These are phyloP conservation scores for Trichosporon asahii DNA, from an alignment of 1,284 basidiomycete genomes.

Conservation along the genomic window DNA sequence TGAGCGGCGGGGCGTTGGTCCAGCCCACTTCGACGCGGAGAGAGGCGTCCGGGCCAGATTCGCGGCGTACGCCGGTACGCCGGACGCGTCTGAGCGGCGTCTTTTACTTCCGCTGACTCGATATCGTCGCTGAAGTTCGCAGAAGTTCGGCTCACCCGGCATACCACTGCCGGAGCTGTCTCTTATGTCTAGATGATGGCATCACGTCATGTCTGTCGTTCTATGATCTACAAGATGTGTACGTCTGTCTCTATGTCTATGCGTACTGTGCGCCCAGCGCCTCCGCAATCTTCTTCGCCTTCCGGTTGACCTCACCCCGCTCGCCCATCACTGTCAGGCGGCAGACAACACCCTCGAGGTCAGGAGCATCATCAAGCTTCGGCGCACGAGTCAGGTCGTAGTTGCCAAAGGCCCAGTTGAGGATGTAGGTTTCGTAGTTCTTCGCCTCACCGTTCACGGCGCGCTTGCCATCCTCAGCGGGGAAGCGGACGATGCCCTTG, in stretches of 20 bases:
- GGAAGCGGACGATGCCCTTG: conserved; percentile 73
- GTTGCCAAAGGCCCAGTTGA: conserved; percentile 89
- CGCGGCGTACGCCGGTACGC: neutral
- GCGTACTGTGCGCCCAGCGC: conserved; percentile 53
- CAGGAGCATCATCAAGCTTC: conserved; percentile 45
- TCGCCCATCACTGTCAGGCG: conserved; percentile 82
- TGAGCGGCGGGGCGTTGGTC: too few relatives aligned
- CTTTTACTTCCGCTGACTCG: neutral
- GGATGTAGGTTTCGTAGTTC: conserved; percentile 57
- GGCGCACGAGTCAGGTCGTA: conserved; percentile 62
- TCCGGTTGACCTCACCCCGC: conserved; percentile 67
- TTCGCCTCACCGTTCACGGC: neutral
- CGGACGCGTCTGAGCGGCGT: too few relatives aligned
- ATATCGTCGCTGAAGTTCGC: neutral
- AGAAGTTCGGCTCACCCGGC: neutral
- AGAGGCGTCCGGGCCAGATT: neutral
- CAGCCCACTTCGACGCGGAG: too few relatives aligned
- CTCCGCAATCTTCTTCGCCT: conserved; percentile 60
- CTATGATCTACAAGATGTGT: neutral
- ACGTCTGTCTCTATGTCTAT: conserved; percentile 12
- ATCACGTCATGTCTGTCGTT: neutral
- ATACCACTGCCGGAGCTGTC: neutral
- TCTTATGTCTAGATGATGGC: neutral
- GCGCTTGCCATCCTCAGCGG: conserved; percentile 14
- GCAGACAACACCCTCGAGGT: conserved; percentile 52